phyloP scores from a whole-genome alignment of 257 asterid species.

The Knoxia roxburghii region DNA sequence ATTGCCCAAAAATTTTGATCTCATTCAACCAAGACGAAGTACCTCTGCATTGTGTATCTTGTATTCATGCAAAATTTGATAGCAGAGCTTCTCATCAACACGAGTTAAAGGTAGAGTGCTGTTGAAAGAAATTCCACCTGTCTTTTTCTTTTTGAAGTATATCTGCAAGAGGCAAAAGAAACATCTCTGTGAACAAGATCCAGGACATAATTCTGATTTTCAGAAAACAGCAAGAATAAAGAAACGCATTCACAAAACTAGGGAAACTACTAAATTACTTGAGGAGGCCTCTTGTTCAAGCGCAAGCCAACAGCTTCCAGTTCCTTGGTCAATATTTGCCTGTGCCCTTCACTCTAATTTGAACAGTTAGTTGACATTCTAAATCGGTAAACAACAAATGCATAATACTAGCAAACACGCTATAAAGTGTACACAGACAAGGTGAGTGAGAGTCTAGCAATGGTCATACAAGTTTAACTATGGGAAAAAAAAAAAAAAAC shows the following conservation, averaged over 20 bases:
- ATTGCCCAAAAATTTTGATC: background rate
- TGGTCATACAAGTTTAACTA: background rate
- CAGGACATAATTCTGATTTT: background rate
- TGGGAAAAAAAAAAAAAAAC: background rate
- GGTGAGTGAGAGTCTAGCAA: background rate
- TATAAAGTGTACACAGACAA: too few species aligned
- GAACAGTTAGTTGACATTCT: slow-evolving; percentile 18
- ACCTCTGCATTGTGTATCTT: slow-evolving; percentile 99
- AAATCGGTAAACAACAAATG: background rate
- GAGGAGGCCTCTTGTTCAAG: slow-evolving; percentile 89
- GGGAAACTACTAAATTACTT: slow-evolving; percentile 35
- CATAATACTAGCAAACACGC: background rate
- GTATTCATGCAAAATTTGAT: slow-evolving; percentile 94
- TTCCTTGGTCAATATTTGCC: slow-evolving; percentile 93
- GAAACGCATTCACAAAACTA: background rate
- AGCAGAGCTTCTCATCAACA: slow-evolving; percentile 98
- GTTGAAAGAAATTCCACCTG: slow-evolving; percentile 97
- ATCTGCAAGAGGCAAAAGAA: slow-evolving; percentile 50
- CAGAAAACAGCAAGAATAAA: background rate
- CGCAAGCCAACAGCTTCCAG: slow-evolving; percentile 99
- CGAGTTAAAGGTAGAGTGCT: slow-evolving; percentile 78
- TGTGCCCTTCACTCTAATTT: slow-evolving; percentile 96
- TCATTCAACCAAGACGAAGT: slow-evolving; percentile 16
- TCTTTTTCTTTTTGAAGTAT: slow-evolving; percentile 94
- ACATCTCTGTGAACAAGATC: too few species aligned